phyloP scores from a whole-genome alignment of 2,329 filamentous ascomycete species.

The Xylariaceae sp. region DNA sequence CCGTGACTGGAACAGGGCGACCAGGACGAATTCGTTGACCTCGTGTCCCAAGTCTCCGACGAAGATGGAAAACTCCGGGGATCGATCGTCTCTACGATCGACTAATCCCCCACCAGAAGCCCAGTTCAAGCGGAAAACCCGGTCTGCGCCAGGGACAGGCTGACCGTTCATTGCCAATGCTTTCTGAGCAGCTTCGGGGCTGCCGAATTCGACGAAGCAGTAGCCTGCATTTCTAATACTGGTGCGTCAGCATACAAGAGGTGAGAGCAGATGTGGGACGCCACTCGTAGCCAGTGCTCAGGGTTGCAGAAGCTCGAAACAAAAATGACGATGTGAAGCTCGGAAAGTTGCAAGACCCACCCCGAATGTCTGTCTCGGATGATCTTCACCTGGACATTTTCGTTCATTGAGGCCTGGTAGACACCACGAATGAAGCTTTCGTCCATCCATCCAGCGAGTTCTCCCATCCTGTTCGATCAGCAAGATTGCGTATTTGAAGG shows the following conservation, averaged over 20 bases:
- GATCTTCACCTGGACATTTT: conserved; percentile 97
- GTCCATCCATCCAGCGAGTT: conserved; percentile 98
- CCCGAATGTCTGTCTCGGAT: conserved; percentile 98
- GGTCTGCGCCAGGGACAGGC: conserved; percentile 85
- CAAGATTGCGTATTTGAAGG: neutral
- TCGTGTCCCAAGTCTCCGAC: conserved; percentile 96
- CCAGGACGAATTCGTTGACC: conserved; percentile 96
- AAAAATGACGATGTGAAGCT: too few species aligned
- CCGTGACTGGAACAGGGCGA: conserved; percentile 92
- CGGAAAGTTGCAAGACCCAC: conserved; percentile 40
- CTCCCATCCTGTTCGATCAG: conserved; percentile 75
- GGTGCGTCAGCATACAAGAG: neutral
- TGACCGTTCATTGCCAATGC: conserved; percentile 84
- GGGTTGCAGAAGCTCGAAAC: too few species aligned
- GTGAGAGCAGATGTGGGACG: neutral
- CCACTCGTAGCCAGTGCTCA: too few species aligned
- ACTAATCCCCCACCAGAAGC: conserved; percentile 92
- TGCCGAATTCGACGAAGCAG: conserved; percentile 92
- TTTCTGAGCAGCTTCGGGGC: conserved; percentile 78
- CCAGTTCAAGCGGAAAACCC: conserved; percentile 99
- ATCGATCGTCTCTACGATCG: conserved; percentile 91
- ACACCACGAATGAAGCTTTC: conserved; percentile 97
- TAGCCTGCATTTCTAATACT: conserved; percentile 80
- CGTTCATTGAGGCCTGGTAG: conserved; percentile 80
- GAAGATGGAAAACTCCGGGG: conserved; percentile 94